A percentile compares a stretch with the other conserved stretches of the same genome.
Evolutionary conservation across 805 yeast genomes (phyloP).

Genomic region (Priceomyces melissophilus): DNA sequence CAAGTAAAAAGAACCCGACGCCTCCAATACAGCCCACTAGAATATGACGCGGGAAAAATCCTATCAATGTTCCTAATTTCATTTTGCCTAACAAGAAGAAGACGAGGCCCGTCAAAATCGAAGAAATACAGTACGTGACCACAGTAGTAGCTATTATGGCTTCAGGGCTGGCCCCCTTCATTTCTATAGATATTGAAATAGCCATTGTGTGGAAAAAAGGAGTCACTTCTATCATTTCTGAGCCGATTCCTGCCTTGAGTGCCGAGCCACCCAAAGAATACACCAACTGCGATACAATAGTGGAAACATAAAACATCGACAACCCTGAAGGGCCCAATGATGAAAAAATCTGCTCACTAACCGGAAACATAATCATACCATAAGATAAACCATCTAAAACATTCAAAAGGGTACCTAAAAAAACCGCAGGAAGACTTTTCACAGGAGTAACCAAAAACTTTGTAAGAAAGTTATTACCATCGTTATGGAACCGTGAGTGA

Average conservation of each 20-base stretch:
- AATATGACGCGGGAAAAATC: constrained; percentile 94
- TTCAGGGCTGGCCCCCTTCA: constrained; percentile 48
- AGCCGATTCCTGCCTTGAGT: constrained; percentile 87
- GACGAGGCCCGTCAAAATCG: constrained; percentile 81
- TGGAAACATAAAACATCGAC: constrained; percentile 90
- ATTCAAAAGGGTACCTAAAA: constrained; percentile 79
- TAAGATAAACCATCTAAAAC: constrained; percentile 91
- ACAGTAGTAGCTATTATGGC: constrained; percentile 81
- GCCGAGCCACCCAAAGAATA: constrained; percentile 89
- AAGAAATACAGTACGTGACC: constrained; percentile 76
- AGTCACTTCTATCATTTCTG: constrained; percentile 98
- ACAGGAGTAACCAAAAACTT: constrained; percentile 34
- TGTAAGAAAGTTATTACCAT: constrained; percentile 7
- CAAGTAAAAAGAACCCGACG: constrained; percentile 87
- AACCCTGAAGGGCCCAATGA: constrained; percentile 83
- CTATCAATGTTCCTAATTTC: constrained; percentile 79
- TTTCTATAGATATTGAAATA: constrained; percentile 52
- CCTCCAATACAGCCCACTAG: constrained; percentile 98
- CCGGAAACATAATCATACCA: constrained; percentile 97
- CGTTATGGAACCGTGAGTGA: constrained; percentile 1
- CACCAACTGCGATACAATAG: constrained; percentile 84
- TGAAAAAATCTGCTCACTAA: constrained; percentile 74
- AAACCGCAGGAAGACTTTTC: constrained; percentile 69
- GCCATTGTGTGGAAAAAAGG: constrained; percentile 98
- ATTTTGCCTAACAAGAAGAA: constrained; percentile 77